Conservation (phyloP, 1,139 yeast species). For the Taiozyma onychis region DNA sequence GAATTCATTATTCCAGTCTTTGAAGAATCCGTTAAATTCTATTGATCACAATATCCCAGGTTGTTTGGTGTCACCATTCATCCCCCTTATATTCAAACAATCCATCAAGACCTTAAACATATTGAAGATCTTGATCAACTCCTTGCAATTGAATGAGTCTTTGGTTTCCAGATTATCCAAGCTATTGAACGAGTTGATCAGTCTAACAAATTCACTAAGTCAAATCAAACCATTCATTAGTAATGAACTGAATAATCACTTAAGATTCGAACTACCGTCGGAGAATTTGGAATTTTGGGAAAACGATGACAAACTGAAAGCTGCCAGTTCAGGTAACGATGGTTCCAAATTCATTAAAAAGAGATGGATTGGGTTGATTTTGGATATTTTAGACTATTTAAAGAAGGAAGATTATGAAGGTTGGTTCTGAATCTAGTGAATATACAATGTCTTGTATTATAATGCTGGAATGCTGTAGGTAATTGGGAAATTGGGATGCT, state of each 20-base stretch:
- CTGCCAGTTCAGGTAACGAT: not conserved
- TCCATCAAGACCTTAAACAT: constrained; percentile 20
- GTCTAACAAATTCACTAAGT: constrained; percentile 20
- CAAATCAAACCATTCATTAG: constrained; percentile 23
- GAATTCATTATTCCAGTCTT: constrained; percentile 7
- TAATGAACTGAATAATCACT: constrained; percentile 22
- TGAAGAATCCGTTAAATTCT: constrained; percentile 19
- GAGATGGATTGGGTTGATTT: constrained; percentile 21
- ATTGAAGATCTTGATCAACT: constrained; percentile 22
- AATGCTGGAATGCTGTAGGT: not conserved
- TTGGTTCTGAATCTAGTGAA: constrained; percentile 18
- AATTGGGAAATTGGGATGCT: not conserved
- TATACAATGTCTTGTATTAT: not conserved
- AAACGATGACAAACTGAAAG: constrained; percentile 7
- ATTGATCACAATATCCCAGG: constrained; percentile 11
- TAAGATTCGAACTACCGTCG: constrained; percentile 19
- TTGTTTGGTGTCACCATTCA: constrained; percentile 19
- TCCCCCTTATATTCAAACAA: constrained; percentile 25
- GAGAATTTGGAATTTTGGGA: constrained; percentile 19
- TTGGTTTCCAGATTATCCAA: constrained; percentile 19
- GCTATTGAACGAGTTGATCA: constrained; percentile 23
- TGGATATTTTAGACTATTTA: constrained; percentile 16
- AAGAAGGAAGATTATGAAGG: constrained; percentile 24
- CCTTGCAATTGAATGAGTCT: constrained; percentile 22
- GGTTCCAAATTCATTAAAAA: constrained; percentile 2